Conservation (phyloP, 495 filamentous ascomycete species). For the Chlorociboria aeruginascens region DNA sequence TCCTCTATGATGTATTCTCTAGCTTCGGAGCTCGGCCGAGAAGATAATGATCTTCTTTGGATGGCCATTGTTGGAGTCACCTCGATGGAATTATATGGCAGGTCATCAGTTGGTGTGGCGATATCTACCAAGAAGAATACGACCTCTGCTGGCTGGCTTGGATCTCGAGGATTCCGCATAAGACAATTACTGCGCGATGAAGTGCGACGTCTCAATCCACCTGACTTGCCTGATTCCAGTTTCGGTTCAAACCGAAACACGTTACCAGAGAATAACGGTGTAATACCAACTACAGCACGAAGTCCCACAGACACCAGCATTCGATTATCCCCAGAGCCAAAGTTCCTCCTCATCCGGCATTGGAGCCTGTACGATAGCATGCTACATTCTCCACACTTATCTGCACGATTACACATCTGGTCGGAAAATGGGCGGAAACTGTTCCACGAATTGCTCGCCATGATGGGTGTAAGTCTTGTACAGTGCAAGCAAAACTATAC, state of each 20-base stretch:
- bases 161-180: conserved; percentile 71
- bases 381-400: conserved; percentile 94
- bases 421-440: conserved; percentile 78
- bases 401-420: conserved; percentile 87
- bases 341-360: conserved; percentile 85
- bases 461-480: conserved; percentile 90
- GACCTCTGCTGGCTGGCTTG: conserved; percentile 65
- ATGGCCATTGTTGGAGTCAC: conserved; percentile 84
- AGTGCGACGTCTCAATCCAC: conserved; percentile 86
- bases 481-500: conserved; percentile 94
- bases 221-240: conserved; percentile 47
- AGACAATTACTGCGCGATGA: conserved; percentile 81
- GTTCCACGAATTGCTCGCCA: conserved; percentile 90
- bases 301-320: conserved; percentile 89
- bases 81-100: conserved; percentile 83
- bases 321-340: conserved; percentile 84
- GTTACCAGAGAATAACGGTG: conserved; percentile 48
- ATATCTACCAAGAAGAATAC: conserved; percentile 46
- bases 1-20: conserved; percentile 88
- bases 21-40: conserved; percentile 85
- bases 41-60: conserved; percentile 96
- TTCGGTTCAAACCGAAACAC: conserved; percentile 32
- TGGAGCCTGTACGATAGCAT: conserved; percentile 98
- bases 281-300: conserved; percentile 78
- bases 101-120: conserved; percentile 66